Base-by-base conservation (phyloP, 768 basidiomycete species). In the Suillus tomentosus region DNA sequence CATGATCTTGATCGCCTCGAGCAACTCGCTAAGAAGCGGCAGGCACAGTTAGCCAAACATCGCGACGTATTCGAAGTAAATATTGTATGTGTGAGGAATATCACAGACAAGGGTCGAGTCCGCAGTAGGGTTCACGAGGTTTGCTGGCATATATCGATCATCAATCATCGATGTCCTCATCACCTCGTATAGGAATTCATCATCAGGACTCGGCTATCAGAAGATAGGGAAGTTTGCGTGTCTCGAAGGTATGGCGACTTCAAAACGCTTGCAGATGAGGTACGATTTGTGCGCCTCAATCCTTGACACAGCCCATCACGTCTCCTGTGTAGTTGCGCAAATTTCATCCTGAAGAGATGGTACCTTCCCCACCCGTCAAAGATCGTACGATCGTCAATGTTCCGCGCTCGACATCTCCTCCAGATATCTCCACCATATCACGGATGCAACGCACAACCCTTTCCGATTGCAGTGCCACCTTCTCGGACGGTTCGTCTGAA, bases 181-280 rank as follows among this genome's bases (percentile, higher is more conserved):
- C 56, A 62, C 57, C 50, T 42, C 17, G 5, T 43, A 19, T 70
- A 99, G 92, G 97, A 99, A 82, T 99, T 99, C 74, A 88, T 99
- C 69, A 87, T 99, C 37, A 87, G 94, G 37, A 99, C 96, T 0
- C 84, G 89, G 17, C 83, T 95, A 48, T 84, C 87, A 7, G 82
- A 86, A 15, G 82, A 83, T 66, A 83, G 81, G 3, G 95, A 97
- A 67, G 83, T 94, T 2, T 95, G 87, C 75, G 97, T 99, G 5
- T 92, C 94, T 1, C 84, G 97, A 63, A 84, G 97, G 67, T 95
- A 99, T 73, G 96, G 96, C 8, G 97, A 99, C 74, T 99, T 99
- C 76, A 90, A 82, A 73, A 91, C 94, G 2, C 83, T 99, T 19
- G 88, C 89, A 2, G 84, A 88, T 56, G 94, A 97, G 81, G 95